phyloP scores from a whole-genome alignment of 306 rosid species.

The Corylus americana region DNA sequence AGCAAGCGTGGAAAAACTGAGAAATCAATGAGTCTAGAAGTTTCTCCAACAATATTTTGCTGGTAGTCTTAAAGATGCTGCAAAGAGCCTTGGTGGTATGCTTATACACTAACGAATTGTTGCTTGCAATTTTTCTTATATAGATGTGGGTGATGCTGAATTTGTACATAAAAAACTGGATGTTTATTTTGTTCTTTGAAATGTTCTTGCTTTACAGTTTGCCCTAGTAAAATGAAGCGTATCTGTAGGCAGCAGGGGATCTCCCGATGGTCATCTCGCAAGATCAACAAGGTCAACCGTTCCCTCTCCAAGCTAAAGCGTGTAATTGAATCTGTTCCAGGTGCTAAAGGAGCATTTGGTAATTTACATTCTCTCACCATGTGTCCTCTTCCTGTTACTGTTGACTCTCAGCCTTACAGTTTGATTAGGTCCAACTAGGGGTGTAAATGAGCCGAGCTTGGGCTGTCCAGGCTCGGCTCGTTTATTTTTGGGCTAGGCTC shows the following conservation, averaged over 20 bases:
- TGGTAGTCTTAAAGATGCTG: constrained; percentile 95
- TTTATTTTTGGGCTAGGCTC: no score
- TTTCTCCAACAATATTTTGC: constrained; percentile 81
- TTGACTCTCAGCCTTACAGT: constrained; percentile 46
- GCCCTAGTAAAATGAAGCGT: constrained; percentile 95
- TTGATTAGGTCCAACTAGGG: constrained; percentile 34
- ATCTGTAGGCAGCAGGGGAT: constrained; percentile 93
- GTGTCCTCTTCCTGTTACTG: constrained; percentile 50
- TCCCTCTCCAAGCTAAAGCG: constrained; percentile 77
- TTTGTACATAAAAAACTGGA: background rate
- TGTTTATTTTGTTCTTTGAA: constrained; percentile 10
- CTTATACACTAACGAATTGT: constrained; percentile 8
- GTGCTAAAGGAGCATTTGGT: constrained; percentile 73
- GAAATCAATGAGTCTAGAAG: constrained; percentile 80
- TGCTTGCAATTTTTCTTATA: constrained; percentile 10
- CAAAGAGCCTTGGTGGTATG: constrained; percentile 93
- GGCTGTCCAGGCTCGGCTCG: no score
- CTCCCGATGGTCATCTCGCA: constrained; percentile 94
- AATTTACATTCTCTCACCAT: constrained; percentile 49
- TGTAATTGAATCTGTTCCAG: constrained; percentile 84
- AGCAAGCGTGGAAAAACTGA: constrained; percentile 90
- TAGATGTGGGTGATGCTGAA: constrained; percentile 18
- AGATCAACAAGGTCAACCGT: constrained; percentile 81
- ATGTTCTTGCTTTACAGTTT: constrained; percentile 56
- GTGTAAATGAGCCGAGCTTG: no score